Percentiles rank a stretch among this genome's conserved stretches.
These are phyloP conservation scores for Colletotrichum chlorophyti DNA, from an alignment of 2,329 filamentous ascomycete genomes.

Conservation along the genomic window DNA sequence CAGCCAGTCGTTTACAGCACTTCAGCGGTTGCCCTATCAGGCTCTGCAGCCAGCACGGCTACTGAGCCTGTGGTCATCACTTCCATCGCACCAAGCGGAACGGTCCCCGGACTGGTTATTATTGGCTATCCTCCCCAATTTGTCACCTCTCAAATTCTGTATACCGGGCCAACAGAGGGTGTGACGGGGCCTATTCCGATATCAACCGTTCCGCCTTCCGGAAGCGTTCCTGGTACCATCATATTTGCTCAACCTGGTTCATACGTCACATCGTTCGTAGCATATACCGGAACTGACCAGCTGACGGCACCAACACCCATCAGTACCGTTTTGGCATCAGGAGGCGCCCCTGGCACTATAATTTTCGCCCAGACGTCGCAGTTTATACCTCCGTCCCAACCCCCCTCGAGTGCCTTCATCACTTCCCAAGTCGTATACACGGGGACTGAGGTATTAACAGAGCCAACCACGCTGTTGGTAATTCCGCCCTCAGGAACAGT, in stretches of 20 bases:
- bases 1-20: slow-evolving; percentile 9
- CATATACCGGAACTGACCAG: neutral
- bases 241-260: neutral
- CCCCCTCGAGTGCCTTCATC: neutral
- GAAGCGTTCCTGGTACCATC: neutral
- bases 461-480: neutral
- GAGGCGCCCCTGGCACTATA: slow-evolving; percentile 10
- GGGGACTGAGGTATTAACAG: neutral
- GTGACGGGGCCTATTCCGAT: neutral
- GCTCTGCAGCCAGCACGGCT: neutral
- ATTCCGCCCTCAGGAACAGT: neutral
- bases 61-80: slow-evolving; percentile 1
- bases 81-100: slow-evolving; percentile 9
- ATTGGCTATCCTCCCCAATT: neutral
- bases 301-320: neutral
- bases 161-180: neutral
- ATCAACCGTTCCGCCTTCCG: neutral
- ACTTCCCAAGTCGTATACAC: neutral
- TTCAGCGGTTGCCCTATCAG: slow-evolving; percentile 3
- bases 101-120: neutral
- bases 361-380: neutral
- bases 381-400: neutral
- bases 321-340: neutral
- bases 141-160: neutral
- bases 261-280: neutral